phyloP scores from a whole-genome alignment of 345 rosid species.

The Salix brachista region DNA sequence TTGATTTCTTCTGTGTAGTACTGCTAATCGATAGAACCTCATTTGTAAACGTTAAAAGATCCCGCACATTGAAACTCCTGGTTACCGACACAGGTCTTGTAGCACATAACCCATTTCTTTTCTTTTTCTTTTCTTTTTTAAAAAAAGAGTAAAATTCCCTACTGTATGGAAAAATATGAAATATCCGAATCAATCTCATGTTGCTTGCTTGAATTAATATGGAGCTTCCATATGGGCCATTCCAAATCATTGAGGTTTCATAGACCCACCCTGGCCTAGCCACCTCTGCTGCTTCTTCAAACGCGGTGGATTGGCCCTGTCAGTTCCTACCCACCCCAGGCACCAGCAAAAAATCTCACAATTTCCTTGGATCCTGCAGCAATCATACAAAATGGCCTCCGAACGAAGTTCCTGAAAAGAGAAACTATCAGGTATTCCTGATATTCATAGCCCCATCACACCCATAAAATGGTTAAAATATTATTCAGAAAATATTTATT shows the following conservation, averaged over 20 bases:
- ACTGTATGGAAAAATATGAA: no score
- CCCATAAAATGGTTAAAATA: no score
- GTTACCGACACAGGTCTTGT: no score
- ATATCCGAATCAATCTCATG: background rate
- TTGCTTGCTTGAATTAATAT: background rate
- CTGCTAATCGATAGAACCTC: no score
- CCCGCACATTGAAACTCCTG: no score
- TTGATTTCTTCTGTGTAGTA: no score
- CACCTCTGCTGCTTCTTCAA: background rate
- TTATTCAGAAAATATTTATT: no score
- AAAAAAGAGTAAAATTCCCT: no score
- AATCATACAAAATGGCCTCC: background rate
- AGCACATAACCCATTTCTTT: no score
- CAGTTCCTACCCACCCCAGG: background rate
- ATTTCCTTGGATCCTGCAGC: background rate
- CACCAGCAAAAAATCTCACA: background rate
- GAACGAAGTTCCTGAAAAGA: background rate
- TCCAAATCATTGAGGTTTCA: background rate
- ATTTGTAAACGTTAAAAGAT: no score
- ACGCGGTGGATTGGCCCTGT: background rate
- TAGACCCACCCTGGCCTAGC: background rate
- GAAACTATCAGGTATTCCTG: background rate
- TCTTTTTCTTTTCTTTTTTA: no score
- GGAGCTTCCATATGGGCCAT: background rate
- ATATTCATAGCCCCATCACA: no score